Evolutionary conservation across 2,329 filamentous ascomycete genomes (phyloP), one percentile per base, ranked within the genome.

Genomic region (Colletotrichum lentis): DNA sequence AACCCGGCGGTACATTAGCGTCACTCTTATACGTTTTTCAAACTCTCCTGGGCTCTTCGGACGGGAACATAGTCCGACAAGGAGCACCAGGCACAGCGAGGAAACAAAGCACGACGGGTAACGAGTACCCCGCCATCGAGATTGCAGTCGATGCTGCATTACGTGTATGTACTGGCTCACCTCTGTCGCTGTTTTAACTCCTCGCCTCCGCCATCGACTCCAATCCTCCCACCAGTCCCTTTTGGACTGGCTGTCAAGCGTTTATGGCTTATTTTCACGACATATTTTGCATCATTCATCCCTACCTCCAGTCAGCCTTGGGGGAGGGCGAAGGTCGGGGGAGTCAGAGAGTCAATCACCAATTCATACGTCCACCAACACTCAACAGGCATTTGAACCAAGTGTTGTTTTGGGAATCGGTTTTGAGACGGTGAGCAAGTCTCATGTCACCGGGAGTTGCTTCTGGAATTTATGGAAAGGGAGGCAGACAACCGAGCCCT

Each of bases 1-100:
- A 66, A 44, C 31, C 39, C 18, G 31, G 35, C 3, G 47, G 37
- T 27, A 31, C 16, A 8, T 22, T 24, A 41, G 5, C 64, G 37
- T 39, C 44, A 18, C 31, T 39, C 37, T 54, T 54, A 69, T 69
- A 69, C 62, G 67, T 69, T 62, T 65, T 56, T 53, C n/a, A 37
- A 47, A 37, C 22, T 37, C n/a, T 27, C 27, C 10, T 12, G 31
- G 41, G n/a, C 24, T 46, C n/a, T 11, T 35, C 22, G 22, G 24
- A n/a, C 18, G 39, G 54, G 18, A 44, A 10, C 4, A 18, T n/a
- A 27, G 8, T 27, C 31, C 24, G 24, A n/a, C 31, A 47, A 37
- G 8, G 55, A 43, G 27, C 27, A 46, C 10, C 50, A 57, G 24
- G n/a, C 24, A 7, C n/a, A 31, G 35, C n/a, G 24, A 31, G 55